Base-by-base conservation (phyloP, 768 basidiomycete species). In the Phlebiopsis flavidoalba region DNA sequence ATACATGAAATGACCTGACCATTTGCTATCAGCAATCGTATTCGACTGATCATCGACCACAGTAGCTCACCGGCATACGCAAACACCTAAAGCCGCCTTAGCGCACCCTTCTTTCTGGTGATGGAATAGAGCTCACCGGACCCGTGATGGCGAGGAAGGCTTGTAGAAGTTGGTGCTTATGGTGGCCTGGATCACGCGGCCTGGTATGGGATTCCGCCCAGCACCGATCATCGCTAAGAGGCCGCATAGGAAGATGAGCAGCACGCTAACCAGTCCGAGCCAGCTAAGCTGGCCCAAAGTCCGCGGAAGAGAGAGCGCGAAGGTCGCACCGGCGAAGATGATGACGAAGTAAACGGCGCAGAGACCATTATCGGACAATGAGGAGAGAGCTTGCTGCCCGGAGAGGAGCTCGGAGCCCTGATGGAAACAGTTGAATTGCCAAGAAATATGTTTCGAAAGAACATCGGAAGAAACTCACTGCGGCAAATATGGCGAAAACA, bases 81-180 rank as follows among this genome's bases (percentile, higher is more conserved):
- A 62, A 81, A 81, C 15, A 80, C 80, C 78, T 79, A 21, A 17
- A 12, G 17, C 40, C 40, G 40, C 40, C 17, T 43, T 12, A 43
- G 40, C 40, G 17, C 17, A 17, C 40, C 17, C 40, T 43, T 43
- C 40, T 12, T 43, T 43, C 40, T 17, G 11, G 11, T 11, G 22
- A 45, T 3, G 47, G 40, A 24, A 17, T 43, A 17, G 40, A 43
- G 67, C 76, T 56, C 69, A 81, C 81, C 17, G 82, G 81, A 60
- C 81, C 80, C 0, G 81, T 83, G 31, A 83, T 76, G 5, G 82
- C 80, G 51, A 83, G 61, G 65, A 83, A 83, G 1, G 80, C 81
- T 17, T 80, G 61, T 74, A 77, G 64, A 84, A 83, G 46, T 60
- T 75, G 7, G 74, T 74, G 4, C 75, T 62, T 8, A 76, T 65